Base-by-base conservation (phyloP, 2,329 filamentous ascomycete genomes). In the Rhynchosporium secalis region DNA sequence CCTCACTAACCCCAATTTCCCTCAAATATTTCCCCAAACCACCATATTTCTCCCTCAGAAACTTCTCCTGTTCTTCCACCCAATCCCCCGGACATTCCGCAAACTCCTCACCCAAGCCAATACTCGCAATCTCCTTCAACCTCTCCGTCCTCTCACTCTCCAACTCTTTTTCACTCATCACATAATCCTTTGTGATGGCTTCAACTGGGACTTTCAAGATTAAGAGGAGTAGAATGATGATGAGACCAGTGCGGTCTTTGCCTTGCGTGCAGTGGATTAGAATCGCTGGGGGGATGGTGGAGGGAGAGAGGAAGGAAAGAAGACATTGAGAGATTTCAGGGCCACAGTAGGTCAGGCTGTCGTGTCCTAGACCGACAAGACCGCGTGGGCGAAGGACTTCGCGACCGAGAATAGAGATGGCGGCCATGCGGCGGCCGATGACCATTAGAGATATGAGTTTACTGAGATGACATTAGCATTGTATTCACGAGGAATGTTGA, bases 241-340 rank as follows among this genome's bases (percentile, higher is more conserved):
- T 79, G 12, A 96, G 78, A 0, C 92, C 92, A 1, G 86, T 92
- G 2, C 92, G 84, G 72, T 96, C 92, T 73, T 96, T 96, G 62
- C 92, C 92, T 71, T 96, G 91, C 0, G 92, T 95, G 75, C 92
- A 96, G 75, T 96, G 91, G 2, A 95, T 77, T 7, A 96, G 73
- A 0, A 87, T 75, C 0, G 92, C 91, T 47, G 46, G 47, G 63
- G 40, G 28, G 26, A 43, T 38, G 49, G 3, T 29, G n/a, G 58
- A 51, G 36, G 56, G 29, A 13, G 64, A 31, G 58, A 41, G 7
- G 57, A 45, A 6, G n/a, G n/a, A 38, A 13, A 57, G 20, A n/a
- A 61, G 31, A 60, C 78, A 79, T 66, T 77, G 71, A 29, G 79
- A 80, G 20, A 92, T 81, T 71, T 91, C 88, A 0, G 76, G 73